phyloP scores from a whole-genome alignment of 2,329 filamentous ascomycete species.

The Geosmithia flava region DNA sequence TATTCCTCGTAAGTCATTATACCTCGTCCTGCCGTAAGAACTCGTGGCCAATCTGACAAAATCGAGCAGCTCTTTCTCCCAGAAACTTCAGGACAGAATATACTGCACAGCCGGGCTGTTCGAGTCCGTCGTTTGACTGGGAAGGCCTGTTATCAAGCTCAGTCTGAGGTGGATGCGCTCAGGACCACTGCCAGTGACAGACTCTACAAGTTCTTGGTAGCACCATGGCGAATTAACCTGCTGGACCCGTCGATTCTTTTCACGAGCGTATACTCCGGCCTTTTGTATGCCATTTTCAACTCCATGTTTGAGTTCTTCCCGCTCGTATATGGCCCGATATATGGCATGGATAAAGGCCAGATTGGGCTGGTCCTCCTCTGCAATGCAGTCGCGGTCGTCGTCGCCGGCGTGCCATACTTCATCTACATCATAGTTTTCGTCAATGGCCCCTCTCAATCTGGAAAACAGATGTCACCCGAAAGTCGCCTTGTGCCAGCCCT shows the following conservation, averaged over 20 bases:
- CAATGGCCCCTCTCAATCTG: constrained; percentile 12
- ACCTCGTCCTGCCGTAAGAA: no score
- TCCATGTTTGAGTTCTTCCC: constrained; percentile 36
- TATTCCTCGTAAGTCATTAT: constrained; percentile 36
- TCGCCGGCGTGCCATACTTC: constrained; percentile 19
- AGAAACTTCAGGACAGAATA: constrained; percentile 40
- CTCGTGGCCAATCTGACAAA: no score
- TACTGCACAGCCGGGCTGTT: constrained; percentile 40
- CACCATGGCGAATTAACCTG: constrained; percentile 20
- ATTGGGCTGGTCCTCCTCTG: constrained; percentile 27
- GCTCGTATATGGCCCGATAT: constrained; percentile 27
- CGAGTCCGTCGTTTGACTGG: constrained; percentile 42
- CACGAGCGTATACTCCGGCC: constrained; percentile 22
- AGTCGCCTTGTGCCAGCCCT: constrained; percentile 18
- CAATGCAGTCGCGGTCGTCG: constrained; percentile 22
- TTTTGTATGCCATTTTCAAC: constrained; percentile 29
- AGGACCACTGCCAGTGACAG: no score
- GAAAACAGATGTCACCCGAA: neutral
- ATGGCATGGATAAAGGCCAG: constrained; percentile 28
- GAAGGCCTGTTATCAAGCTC: constrained; percentile 30
- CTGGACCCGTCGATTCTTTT: constrained; percentile 29
- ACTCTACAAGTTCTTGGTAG: constrained; percentile 26
- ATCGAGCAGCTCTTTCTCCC: constrained; percentile 42
- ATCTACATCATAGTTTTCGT: constrained; percentile 2
- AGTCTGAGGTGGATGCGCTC: no score